Base-by-base conservation (phyloP, 306 rosid genomes). In the Casuarina glauca region DNA sequence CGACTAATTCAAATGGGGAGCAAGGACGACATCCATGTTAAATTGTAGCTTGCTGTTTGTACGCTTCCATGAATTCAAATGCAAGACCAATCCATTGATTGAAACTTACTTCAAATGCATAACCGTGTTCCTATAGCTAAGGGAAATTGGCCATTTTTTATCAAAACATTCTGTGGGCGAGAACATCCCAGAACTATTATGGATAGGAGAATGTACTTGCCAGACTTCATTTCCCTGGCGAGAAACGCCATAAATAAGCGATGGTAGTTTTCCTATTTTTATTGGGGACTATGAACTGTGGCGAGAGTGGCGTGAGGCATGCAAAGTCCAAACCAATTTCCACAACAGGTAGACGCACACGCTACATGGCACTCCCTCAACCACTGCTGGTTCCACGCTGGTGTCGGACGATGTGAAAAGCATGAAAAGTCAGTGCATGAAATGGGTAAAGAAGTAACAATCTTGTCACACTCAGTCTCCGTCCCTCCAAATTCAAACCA, bases 361-460 rank as follows among this genome's bases (percentile, higher is more conserved):
- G 62, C 73, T 17, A 78, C 86, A 53, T 74, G 86, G 83, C 78
- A 70, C 64, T 2, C 32, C 73, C 74, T 70, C 55, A 3, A 13
- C 75, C 86, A 48, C 78, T 43, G 74, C 41, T 63, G 32, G 6
- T 16, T 35, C 70, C 81, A 57, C 70, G 73, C 32, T 76, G 73
- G 35, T 38, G 41, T 10, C 7, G 3, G 10, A 48, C 12, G 5
- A 17, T 19, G n/a, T 41, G n/a, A 48, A 48, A 38, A 38, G 38
- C 64, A 50, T 50, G 73, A 42, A 44, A 62, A 38, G 32, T 50
- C 57, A 57, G 63, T 26, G 44, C 66, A 41, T 71, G 69, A 15
- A 9, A 2, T 1, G 3, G 57, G 16, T 19, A 6, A 0, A 4
- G 17, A 69, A 8, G 6, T 2, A 70, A 8, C 32, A 26, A 26